Evolutionary conservation across 2,329 filamentous ascomycete genomes (phyloP), one percentile per base, ranked within the genome.

Genomic region (Trichoderma koningiopsis): DNA sequence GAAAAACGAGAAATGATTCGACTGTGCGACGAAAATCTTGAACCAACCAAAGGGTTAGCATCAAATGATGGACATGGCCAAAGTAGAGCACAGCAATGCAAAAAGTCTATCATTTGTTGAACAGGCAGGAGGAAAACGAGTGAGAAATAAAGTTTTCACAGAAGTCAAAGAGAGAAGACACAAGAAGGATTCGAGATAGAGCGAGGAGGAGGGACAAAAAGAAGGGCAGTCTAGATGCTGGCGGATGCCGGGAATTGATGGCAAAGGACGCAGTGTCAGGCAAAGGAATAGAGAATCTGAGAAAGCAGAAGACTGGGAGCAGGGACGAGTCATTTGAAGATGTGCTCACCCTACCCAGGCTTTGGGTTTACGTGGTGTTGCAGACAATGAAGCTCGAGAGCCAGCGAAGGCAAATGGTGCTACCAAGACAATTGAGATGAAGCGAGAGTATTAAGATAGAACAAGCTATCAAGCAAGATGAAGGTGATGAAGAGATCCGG

Each of bases 391-490:
- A 75, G 75, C 66, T 74, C 74, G 72, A 69, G 73, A 72, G 75
- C 75, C 76, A 76, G 76, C 73, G 73, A 78, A 74, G 79, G 76
- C 76, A 80, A 80, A 82, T 80, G 81, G 79, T 81, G 81, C 79
- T 83, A 83, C 84, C 85, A 86, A 83, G 82, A 80, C 79, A 79
- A 59, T 78, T 81, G 81, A 80, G 77, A 83, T 83, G 82, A 85
- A 87, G 84, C 82, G 84, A 87, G 83, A 81, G 81, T 84, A 83
- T 82, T 84, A 85, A 84, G 83, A 87, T 86, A 83, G 84, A 83
- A 83, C 83, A 80, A 86, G 84, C 83, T 87, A 86, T 83, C 82
- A 79, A 86, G 84, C 86, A 87, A 87, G 82, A 84, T 84, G 83
- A 79, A 79, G 74, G 77, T 74, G 75, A 73, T 73, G 76, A 76